Base-by-base conservation (phyloP, 768 basidiomycete species). In the Auricularia heimuer region DNA sequence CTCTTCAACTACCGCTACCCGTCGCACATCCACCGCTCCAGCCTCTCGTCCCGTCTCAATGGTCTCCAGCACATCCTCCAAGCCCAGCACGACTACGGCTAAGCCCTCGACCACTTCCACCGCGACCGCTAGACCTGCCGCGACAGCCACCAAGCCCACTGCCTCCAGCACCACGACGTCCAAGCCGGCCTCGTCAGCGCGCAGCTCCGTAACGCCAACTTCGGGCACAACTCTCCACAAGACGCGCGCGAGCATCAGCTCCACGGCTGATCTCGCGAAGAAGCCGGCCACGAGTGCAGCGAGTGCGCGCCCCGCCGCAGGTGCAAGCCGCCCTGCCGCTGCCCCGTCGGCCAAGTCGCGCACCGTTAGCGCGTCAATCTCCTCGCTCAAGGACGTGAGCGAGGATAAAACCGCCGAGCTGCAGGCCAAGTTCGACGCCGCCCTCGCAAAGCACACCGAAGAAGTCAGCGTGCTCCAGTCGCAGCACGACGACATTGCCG, bases 381-480 rank as follows among this genome's bases (percentile, higher is more conserved):
- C 87, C n/a, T 90, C 90, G 8, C 85, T 91, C 65, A 82, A 80
- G 65, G 90, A 90, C 69, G 77, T 87, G 18, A 83, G 81, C 67
- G 86, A 85, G 67, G 85, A 85, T 68, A 77, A 75, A n/a, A 84
- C 83, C 70, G 81, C 74, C 12, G 87, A 84, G 64, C 70, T 90
- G 18, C 84, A 86, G 72, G 77, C 72, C 61, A 84, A 89, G 81
- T 83, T 71, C 37, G 75, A 60, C 24, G 56, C 56, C 29, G 56
- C 78, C 14, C 74, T 92, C 44, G 76, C 79, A 33, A 72, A 78
- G 14, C 90, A 87, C 76, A 77, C 77, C 2, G 77, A 79, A 37
- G 73, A 76, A 29, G 78, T 87, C 33, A 70, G 76, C 21, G 76
- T 77, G 34, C 80, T 92, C 11, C 83, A 90, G 73, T 73, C 69